Conservation (phyloP, 148 eudicot species). For the Silene latifolia region DNA sequence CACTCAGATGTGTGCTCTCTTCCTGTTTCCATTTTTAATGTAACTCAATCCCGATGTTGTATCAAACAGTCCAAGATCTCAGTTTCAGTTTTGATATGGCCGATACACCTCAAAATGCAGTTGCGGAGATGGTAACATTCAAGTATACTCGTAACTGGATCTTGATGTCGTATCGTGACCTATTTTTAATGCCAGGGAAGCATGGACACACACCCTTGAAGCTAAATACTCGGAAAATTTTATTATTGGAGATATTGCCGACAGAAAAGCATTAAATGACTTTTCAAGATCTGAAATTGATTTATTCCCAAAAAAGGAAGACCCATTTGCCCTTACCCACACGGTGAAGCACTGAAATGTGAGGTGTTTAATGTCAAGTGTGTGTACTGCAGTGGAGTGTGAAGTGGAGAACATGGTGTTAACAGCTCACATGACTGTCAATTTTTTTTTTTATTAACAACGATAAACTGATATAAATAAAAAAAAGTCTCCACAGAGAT, state of each 20-base stretch:
- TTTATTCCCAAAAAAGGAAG: neutral
- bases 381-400: too few relatives aligned
- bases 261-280: neutral
- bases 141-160: too few relatives aligned
- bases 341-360: neutral
- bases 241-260: neutral
- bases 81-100: neutral
- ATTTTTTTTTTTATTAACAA: too few relatives aligned
- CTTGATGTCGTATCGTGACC: neutral
- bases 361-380: neutral
- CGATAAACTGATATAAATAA: too few relatives aligned
- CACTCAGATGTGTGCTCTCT: too few relatives aligned
- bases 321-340: neutral
- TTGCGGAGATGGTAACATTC: too few relatives aligned
- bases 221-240: neutral
- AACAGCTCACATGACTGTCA: slow-evolving; percentile 9
- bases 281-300: neutral
- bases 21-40: too few relatives aligned
- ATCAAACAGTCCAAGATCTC: neutral
- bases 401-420: slow-evolving; percentile 4
- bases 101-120: too few relatives aligned
- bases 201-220: too few relatives aligned
- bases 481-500: too few relatives aligned
- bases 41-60: too few relatives aligned
- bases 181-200: too few relatives aligned